A percentile compares a stretch with the other conserved stretches of the same genome.
These are phyloP conservation scores for Suillus ampliporus DNA, from an alignment of 768 basidiomycete genomes.

Conservation along the genomic window DNA sequence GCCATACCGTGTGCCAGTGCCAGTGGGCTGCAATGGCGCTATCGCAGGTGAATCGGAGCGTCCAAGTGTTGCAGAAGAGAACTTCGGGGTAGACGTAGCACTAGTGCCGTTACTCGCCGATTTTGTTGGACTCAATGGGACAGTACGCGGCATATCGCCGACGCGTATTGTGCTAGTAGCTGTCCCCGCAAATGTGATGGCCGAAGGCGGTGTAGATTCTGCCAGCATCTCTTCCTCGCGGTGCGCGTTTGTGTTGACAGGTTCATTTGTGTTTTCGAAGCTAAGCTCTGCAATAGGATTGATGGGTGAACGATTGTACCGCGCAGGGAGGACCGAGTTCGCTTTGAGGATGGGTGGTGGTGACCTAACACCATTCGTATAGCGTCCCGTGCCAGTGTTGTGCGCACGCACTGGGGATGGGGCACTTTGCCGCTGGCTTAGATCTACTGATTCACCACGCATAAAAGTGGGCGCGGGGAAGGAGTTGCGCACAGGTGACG, in stretches of 20 bases:
- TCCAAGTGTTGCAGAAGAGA: slow-evolving; percentile 11
- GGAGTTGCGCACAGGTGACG: slow-evolving; percentile 35
- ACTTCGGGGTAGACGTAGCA: slow-evolving; percentile 13
- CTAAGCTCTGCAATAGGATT: slow-evolving; percentile 21
- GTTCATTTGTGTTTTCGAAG: slow-evolving; percentile 29
- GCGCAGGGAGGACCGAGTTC: slow-evolving; percentile 47
- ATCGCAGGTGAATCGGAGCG: slow-evolving; percentile 8
- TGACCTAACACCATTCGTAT: slow-evolving; percentile 15
- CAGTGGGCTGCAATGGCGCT: slow-evolving; percentile 44
- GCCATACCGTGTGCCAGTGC: slow-evolving; percentile 74
- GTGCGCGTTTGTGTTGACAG: neutral
- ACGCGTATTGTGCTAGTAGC: slow-evolving; percentile 54
- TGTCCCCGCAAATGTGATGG: slow-evolving; percentile 30
- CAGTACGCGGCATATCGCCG: slow-evolving; percentile 56
- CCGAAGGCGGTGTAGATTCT: slow-evolving; percentile 22
- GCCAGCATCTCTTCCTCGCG: slow-evolving; percentile 35
- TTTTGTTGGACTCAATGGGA: slow-evolving; percentile 50
- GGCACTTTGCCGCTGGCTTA: slow-evolving; percentile 30
- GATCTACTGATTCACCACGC: slow-evolving; percentile 33
- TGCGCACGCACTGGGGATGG: slow-evolving; percentile 34
- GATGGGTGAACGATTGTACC: slow-evolving; percentile 30
- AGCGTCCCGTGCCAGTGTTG: slow-evolving; percentile 28
- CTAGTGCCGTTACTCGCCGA: slow-evolving; percentile 11
- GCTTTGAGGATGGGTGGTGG: slow-evolving; percentile 45
- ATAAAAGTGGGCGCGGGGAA: slow-evolving; percentile 34